These are phyloP conservation scores for Fusarium sp. DNA, from an alignment of 2,329 filamentous ascomycete genomes.

Conservation along the genomic window DNA sequence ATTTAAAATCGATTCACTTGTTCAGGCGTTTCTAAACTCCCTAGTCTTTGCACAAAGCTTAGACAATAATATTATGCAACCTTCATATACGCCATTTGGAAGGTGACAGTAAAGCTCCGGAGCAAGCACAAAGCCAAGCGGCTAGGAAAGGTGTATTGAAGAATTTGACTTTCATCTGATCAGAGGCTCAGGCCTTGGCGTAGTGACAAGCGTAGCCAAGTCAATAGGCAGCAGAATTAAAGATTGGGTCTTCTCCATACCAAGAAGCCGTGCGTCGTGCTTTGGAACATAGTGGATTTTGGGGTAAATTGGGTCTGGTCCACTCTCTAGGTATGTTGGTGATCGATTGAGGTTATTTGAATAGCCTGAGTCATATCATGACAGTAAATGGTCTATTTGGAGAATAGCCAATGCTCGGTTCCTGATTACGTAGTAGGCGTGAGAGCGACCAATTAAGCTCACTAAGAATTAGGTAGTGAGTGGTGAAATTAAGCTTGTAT, in stretches of 20 bases:
- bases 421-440: background rate
- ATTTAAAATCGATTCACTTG: background rate
- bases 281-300: background rate
- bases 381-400: background rate
- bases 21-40: background rate
- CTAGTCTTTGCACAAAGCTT: background rate
- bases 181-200: conserved; percentile 2
- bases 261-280: conserved; percentile 3
- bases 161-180: background rate
- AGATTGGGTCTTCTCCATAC: conserved; percentile 16
- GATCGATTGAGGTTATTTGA: background rate
- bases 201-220: background rate
- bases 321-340: background rate
- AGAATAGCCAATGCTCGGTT: background rate
- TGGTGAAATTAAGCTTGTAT: background rate
- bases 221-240: conserved; percentile 35
- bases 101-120: background rate
- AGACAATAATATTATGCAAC: background rate
- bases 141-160: background rate
- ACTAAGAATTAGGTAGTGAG: background rate
- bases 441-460: background rate
- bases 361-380: rapidly evolving
- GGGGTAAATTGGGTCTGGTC: conserved; percentile 13
- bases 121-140: background rate
- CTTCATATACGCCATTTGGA: background rate